A percentile compares a stretch with the other conserved stretches of the same genome.
Evolutionary conservation across 805 yeast species (phyloP).

Genomic region (Candida odintsovae): DNA sequence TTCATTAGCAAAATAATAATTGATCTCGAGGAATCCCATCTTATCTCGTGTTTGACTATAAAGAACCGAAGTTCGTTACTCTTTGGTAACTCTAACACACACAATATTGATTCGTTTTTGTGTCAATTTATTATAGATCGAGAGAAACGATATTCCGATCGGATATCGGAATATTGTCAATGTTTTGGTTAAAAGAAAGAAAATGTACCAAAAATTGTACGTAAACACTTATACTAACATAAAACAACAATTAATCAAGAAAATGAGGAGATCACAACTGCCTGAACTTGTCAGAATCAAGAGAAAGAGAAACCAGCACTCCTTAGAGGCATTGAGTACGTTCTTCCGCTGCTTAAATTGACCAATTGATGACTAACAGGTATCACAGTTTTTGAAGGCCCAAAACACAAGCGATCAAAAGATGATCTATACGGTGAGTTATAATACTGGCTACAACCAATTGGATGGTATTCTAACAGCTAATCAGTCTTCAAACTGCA

Average conservation of each 20-base stretch:
- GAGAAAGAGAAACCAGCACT: slow-evolving; percentile 81
- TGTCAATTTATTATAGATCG: neutral
- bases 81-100: too few species aligned
- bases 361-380: neutral
- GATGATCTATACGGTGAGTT: slow-evolving; percentile 24
- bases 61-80: too few species aligned
- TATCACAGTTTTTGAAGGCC: slow-evolving; percentile 27
- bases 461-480: neutral
- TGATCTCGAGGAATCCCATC: too few species aligned
- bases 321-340: slow-evolving; percentile 68
- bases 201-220: too few species aligned
- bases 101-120: neutral
- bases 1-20: neutral
- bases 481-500: slow-evolving; percentile 39
- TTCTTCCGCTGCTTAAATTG: neutral
- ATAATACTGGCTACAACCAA: too few species aligned
- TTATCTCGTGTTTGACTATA: too few species aligned
- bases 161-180: neutral
- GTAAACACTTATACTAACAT: too few species aligned
- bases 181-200: too few species aligned
- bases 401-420: slow-evolving; percentile 35
- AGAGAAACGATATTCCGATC: neutral
- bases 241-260: neutral
- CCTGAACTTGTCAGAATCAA: slow-evolving; percentile 80
- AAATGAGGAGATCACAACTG: slow-evolving; percentile 7